Percentiles rank a stretch among this genome's conserved stretches.
Conservation (phyloP, 2,329 filamentous ascomycete species). For the Aureobasidium lini region DNA sequence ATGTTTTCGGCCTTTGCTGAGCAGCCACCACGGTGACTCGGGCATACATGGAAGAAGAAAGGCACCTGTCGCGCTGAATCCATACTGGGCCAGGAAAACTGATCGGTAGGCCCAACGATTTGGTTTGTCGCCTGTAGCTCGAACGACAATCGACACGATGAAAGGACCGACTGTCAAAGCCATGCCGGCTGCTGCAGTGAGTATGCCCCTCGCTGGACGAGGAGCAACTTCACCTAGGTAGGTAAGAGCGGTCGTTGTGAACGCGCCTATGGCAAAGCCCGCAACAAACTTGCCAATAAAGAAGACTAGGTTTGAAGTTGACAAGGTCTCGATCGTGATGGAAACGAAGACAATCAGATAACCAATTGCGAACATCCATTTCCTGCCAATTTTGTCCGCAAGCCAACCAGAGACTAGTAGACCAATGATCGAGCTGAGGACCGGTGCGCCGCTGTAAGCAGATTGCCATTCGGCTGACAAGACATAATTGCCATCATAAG, state of each 20-base stretch:
- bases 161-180: constrained; percentile 36
- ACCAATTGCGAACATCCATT: constrained; percentile 28
- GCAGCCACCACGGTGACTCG: constrained; percentile 17
- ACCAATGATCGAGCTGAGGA: constrained; percentile 32
- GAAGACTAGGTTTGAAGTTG: constrained; percentile 35
- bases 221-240: constrained; percentile 35
- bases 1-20: constrained; percentile 11
- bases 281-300: constrained; percentile 38
- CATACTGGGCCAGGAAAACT: constrained; percentile 36
- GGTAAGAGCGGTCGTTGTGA: constrained; percentile 33
- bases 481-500: constrained; percentile 32
- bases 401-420: constrained; percentile 29
- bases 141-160: constrained; percentile 22
- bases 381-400: constrained; percentile 33
- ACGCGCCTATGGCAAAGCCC: constrained; percentile 34
- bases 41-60: constrained; percentile 24
- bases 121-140: constrained; percentile 28
- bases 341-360: constrained; percentile 32
- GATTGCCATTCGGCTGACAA: constrained; percentile 38
- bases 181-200: constrained; percentile 32
- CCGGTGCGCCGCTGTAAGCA: constrained; percentile 37
- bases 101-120: constrained; percentile 38
- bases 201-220: constrained; percentile 32
- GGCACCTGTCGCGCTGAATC: constrained; percentile 30
- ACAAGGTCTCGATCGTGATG: constrained; percentile 36